phyloP scores from a whole-genome alignment of 306 rosid species.

The Fragaria nilgerrensis region DNA sequence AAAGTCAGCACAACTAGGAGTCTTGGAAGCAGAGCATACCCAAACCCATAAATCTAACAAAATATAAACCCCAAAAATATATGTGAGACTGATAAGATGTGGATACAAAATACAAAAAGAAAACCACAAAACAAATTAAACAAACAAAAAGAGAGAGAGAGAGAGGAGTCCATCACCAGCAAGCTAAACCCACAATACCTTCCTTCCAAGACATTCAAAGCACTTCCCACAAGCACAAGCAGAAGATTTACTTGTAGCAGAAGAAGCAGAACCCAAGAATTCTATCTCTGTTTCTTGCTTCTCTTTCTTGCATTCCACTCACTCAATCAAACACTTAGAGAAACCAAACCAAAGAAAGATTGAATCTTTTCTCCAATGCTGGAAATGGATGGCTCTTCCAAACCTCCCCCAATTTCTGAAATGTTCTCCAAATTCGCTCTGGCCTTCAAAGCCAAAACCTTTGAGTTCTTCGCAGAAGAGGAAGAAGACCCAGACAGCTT shows the following conservation, averaged over 20 bases:
- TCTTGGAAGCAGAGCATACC: constrained; percentile 3
- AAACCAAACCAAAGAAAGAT: not conserved
- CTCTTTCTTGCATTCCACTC: not conserved
- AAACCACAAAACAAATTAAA: not conserved
- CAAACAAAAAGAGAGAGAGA: not conserved
- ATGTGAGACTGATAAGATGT: not conserved
- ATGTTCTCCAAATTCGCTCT: constrained; percentile 94
- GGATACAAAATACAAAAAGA: not conserved
- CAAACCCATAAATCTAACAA: not conserved
- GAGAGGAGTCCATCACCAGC: constrained; percentile 13
- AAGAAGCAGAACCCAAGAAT: constrained; percentile 33
- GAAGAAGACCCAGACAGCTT: constrained; percentile 63
- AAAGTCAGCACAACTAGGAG: not conserved
- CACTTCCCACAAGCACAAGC: constrained; percentile 10
- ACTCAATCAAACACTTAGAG: not conserved
- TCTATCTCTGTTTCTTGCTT: constrained; percentile 11
- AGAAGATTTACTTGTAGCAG: not conserved
- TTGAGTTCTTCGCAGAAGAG: constrained; percentile 80
- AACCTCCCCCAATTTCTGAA: constrained; percentile 90
- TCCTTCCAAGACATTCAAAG: constrained; percentile 60
- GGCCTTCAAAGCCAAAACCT: constrained; percentile 89
- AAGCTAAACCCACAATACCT: constrained; percentile 36
- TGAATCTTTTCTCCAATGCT: constrained; percentile 35
- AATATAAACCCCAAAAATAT: not conserved
- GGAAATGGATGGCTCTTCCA: constrained; percentile 59